These are phyloP conservation scores for Myxozyma neglecta DNA, from an alignment of 805 yeast species.

Conservation along the genomic window DNA sequence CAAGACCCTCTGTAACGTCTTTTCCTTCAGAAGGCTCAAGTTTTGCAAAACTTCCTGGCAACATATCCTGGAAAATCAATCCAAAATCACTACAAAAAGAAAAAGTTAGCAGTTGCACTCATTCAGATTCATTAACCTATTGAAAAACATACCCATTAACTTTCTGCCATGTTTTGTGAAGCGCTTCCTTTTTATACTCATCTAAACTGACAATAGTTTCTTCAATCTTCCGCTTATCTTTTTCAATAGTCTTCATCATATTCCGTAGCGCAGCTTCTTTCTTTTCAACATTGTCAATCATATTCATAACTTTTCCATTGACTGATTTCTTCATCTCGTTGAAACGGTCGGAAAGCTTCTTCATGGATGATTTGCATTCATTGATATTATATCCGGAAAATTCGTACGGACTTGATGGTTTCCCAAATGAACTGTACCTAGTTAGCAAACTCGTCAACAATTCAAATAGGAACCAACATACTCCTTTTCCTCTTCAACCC, in stretches of 20 bases:
- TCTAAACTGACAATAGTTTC: slow-evolving; percentile 82
- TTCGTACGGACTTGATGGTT: slow-evolving; percentile 39
- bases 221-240: slow-evolving; percentile 84
- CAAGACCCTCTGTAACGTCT: slow-evolving; percentile 86
- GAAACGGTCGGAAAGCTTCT: slow-evolving; percentile 57
- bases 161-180: slow-evolving; percentile 79
- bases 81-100: slow-evolving; percentile 65
- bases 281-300: slow-evolving; percentile 88
- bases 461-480: not conserved
- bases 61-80: slow-evolving; percentile 76
- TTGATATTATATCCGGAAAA: slow-evolving; percentile 48
- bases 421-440: slow-evolving; percentile 36
- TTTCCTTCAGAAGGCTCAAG: slow-evolving; percentile 76
- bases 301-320: slow-evolving; percentile 81
- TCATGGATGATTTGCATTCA: slow-evolving; percentile 59
- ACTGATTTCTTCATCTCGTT: slow-evolving; percentile 76
- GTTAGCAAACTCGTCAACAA: not conserved
- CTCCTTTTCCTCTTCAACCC: slow-evolving; percentile 69
- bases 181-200: slow-evolving; percentile 78
- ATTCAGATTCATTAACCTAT: not conserved
- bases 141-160: slow-evolving; percentile 55
- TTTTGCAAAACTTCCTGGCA: slow-evolving; percentile 89
- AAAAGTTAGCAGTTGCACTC: not conserved
- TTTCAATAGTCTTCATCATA: slow-evolving; percentile 84
- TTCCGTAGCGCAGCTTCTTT: slow-evolving; percentile 72